Evolutionary conservation across 2,329 filamentous ascomycete genomes (phyloP), one percentile per base, ranked within the genome.

Genomic region (Bipolaris cookei): DNA sequence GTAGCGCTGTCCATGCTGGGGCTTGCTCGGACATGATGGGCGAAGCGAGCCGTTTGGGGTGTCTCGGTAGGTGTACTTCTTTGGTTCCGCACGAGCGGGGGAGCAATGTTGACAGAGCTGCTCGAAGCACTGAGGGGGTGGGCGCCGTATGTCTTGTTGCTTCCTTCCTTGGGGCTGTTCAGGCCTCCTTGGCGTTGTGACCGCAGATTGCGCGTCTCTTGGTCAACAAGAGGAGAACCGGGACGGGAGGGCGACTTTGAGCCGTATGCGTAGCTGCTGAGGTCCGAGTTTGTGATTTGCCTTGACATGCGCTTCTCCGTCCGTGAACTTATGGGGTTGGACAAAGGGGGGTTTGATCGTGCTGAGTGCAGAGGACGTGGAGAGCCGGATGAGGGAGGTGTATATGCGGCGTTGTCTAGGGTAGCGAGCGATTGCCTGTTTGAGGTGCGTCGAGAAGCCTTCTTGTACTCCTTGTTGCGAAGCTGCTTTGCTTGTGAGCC

Each of bases 351-450:
- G 76, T 78, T 75, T 66, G 64, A 71, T 42, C 80, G 77, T n/a
- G 78, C 76, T 13, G 86, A 83, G 65, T 84, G 85, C 21, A 86
- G 78, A 14, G 84, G 84, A 37, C 89, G 83, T 34, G 90, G 84
- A 39, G 88, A 89, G 61, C 85, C 83, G 28, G 87, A 85, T 32
- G 89, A 86, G 37, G 88, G 82, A 50, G 86, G 83, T 7, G 84
- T 86, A 65, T 83, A 84, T 23, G 80, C 77, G n/a, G 83, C 79
- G 79, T 78, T 84, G 73, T 97, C 92, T 18, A 97, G 85, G 1
- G 86, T 87, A 45, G 89, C 91, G 58, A 97, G 87, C 13, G 93
- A 96, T 75, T 96, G 90, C 91, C 94, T 86, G 80, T 96, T 83
- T 44, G 77, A 79, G 25, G 68, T 92, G 59, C 91, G 87, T 80